phyloP scores from a whole-genome alignment of 495 filamentous ascomycete species.

The Hypoxylon cercidicola region DNA sequence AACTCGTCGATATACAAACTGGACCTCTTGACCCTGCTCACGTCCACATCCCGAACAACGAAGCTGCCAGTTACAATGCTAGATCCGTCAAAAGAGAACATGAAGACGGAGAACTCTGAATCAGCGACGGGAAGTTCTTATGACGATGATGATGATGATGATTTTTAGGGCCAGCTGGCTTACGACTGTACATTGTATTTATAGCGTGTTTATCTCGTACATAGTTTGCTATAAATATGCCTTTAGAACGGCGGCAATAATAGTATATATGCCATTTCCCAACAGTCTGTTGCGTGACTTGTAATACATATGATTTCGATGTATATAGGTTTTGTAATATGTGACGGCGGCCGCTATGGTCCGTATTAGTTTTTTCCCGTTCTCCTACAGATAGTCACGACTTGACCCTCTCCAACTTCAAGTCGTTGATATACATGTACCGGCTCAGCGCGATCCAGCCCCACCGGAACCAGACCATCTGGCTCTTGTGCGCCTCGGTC shows the following conservation, averaged over 20 bases:
- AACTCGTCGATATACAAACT: slow-evolving; percentile 14
- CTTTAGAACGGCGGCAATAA: not conserved
- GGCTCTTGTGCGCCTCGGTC: slow-evolving; percentile 86
- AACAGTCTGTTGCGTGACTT: not conserved
- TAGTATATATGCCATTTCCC: slow-evolving; percentile 8
- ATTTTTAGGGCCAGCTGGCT: slow-evolving; percentile 5
- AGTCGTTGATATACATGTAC: slow-evolving; percentile 96
- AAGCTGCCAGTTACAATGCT: not conserved
- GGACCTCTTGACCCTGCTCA: slow-evolving; percentile 25
- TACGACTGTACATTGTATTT: slow-evolving; percentile 13
- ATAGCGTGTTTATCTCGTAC: slow-evolving; percentile 1
- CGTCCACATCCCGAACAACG: slow-evolving; percentile 3
- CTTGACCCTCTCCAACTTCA: slow-evolving; percentile 68
- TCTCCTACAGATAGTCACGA: slow-evolving; percentile 21
- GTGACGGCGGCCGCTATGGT: not conserved
- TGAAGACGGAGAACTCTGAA: not conserved
- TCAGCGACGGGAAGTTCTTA: not conserved
- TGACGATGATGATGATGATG: slow-evolving; percentile 22
- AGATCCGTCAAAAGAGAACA: not conserved
- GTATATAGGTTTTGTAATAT: not conserved
- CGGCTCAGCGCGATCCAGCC: slow-evolving; percentile 91
- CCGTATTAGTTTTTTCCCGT: not conserved
- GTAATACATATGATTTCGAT: not conserved
- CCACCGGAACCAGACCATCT: slow-evolving; percentile 99
- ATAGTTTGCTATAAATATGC: not conserved